A percentile compares a stretch with the other conserved stretches of the same genome.
These are phyloP conservation scores for Saturnispora quitensis DNA, from an alignment of 805 yeast species.

Conservation along the genomic window DNA sequence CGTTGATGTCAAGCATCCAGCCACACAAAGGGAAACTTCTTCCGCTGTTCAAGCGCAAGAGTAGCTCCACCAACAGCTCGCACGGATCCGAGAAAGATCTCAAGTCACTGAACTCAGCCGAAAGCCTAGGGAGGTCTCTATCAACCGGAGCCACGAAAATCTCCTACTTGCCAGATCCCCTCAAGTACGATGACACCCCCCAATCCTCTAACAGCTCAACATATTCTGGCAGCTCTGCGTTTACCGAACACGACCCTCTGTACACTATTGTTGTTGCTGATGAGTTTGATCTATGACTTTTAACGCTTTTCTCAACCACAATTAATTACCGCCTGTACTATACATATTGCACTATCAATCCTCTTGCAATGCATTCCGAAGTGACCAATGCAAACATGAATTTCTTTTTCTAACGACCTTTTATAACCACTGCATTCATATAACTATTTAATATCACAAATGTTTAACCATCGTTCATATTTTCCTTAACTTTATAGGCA, in stretches of 20 bases:
- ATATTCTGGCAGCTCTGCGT: neutral
- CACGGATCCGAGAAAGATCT: neutral
- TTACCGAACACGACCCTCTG: neutral
- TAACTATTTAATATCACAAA: too few species aligned
- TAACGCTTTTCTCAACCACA: neutral
- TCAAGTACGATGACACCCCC: neutral
- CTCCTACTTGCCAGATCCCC: neutral
- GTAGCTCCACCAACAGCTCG: neutral
- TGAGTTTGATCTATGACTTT: slow-evolving; percentile 1
- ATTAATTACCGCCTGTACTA: neutral
- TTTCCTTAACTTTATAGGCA: too few species aligned
- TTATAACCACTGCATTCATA: neutral
- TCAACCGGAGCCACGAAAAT: neutral
- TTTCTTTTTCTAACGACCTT: neutral
- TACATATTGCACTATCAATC: neutral
- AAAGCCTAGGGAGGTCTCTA: neutral
- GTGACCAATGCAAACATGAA: neutral
- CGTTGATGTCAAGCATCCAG: neutral
- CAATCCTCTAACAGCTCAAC: neutral
- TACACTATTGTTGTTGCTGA: slow-evolving; percentile 1
- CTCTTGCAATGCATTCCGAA: too few species aligned
- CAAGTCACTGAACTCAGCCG: neutral
- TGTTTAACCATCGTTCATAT: too few species aligned
- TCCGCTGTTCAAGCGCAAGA: slow-evolving; percentile 3
- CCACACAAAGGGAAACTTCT: neutral